A percentile compares a stretch with the other conserved stretches of the same genome.
Evolutionary conservation across 176 grass and related monocot species (phyloP).

Genomic region (Paspalum vaginatum): DNA sequence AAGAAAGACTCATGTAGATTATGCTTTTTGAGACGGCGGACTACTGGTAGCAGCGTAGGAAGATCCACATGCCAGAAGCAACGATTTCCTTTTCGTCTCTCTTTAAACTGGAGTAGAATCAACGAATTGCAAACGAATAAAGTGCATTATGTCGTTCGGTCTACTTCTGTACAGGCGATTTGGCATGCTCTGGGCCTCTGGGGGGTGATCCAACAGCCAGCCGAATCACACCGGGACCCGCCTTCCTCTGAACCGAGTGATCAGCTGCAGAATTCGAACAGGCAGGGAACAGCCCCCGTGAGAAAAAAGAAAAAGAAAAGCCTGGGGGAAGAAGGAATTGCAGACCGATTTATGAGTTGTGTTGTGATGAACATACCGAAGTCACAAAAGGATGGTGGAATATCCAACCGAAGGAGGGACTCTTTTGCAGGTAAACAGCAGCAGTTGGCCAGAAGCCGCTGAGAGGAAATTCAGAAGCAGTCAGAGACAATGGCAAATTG

Average conservation of each 20-base stretch:
- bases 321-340: background rate
- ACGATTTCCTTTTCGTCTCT: background rate
- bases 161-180: slow-evolving; percentile 40
- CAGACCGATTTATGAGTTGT: background rate
- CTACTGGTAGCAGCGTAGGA: slow-evolving; percentile 9
- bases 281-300: background rate
- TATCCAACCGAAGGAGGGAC: slow-evolving; percentile 71
- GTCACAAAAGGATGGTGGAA: slow-evolving; percentile 81
- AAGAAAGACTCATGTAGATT: background rate
- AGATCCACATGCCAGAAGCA: slow-evolving; percentile 16
- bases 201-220: slow-evolving; percentile 6
- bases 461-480: slow-evolving; percentile 39
- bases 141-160: slow-evolving; percentile 3
- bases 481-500: slow-evolving; percentile 11
- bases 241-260: slow-evolving; percentile 62
- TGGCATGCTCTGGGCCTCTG: slow-evolving; percentile 6
- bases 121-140: slow-evolving; percentile 17
- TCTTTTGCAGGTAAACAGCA: slow-evolving; percentile 79
- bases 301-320: background rate
- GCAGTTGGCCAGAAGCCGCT: slow-evolving; percentile 86
- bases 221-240: slow-evolving; percentile 56
- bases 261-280: slow-evolving; percentile 43
- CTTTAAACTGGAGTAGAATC: background rate
- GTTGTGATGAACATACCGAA: slow-evolving; percentile 48
- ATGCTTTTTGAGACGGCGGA: slow-evolving; percentile 11